Percentiles rank a stretch among this genome's conserved stretches.
phyloP scores from a whole-genome alignment of 2,329 filamentous ascomycete genomes.

The Nigrograna mackinnonii region DNA sequence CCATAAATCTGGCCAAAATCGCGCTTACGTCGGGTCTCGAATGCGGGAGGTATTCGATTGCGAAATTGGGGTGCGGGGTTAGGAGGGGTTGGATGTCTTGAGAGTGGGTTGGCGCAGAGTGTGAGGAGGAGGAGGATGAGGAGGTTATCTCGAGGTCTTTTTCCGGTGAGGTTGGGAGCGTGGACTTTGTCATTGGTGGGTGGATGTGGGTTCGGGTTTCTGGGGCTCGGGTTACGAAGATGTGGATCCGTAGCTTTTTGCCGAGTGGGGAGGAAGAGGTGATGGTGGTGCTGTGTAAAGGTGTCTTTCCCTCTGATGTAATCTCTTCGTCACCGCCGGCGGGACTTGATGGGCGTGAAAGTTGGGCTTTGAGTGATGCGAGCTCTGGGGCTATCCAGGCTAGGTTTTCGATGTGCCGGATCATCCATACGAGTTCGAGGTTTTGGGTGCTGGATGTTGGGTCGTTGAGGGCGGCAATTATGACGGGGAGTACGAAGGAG shows the following conservation, averaged over 20 bases:
- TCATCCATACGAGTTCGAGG: slow-evolving; percentile 38
- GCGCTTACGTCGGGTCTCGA: slow-evolving; percentile 14
- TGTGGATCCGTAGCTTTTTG: slow-evolving; percentile 25
- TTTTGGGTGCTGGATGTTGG: slow-evolving; percentile 25
- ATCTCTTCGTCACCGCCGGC: not conserved
- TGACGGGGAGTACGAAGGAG: slow-evolving; percentile 40
- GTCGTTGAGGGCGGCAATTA: slow-evolving; percentile 29
- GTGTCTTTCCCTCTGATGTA: not conserved
- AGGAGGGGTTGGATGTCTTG: slow-evolving; percentile 6
- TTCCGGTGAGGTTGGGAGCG: slow-evolving; percentile 2
- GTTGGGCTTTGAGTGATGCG: slow-evolving; percentile 29
- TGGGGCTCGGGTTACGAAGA: slow-evolving; percentile 34
- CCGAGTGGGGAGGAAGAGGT: no score
- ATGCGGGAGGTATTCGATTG: slow-evolving; percentile 22
- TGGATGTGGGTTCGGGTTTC: slow-evolving; percentile 9
- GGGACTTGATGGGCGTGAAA: slow-evolving; percentile 18
- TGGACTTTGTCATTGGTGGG: not conserved
- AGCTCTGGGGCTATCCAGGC: slow-evolving; percentile 41
- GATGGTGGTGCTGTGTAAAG: not conserved
- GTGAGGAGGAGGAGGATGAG: slow-evolving; percentile 4
- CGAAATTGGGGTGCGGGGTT: slow-evolving; percentile 15
- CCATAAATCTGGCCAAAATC: slow-evolving; percentile 17
- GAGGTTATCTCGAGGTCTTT: slow-evolving; percentile 10
- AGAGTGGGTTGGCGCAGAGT: slow-evolving; percentile 2
- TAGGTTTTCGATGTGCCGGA: slow-evolving; percentile 35